phyloP scores from a whole-genome alignment of 2,329 filamentous ascomycete species.

The Pyricularia sp. region DNA sequence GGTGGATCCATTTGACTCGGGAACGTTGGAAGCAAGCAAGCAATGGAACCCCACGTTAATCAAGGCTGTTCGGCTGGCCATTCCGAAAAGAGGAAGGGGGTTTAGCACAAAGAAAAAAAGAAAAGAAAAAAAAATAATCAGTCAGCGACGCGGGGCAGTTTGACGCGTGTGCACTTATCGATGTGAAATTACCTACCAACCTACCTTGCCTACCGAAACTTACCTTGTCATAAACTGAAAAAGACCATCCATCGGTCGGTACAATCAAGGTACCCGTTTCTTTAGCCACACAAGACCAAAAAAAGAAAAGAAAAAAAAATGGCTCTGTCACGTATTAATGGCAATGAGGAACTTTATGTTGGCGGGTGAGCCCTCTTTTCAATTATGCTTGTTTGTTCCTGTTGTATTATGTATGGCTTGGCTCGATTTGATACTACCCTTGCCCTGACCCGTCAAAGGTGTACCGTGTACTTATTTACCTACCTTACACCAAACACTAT shows the following conservation, averaged over 20 bases:
- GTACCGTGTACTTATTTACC: too few relatives aligned
- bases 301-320: constrained; percentile 20
- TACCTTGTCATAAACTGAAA: too few relatives aligned
- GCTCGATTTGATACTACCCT: neutral
- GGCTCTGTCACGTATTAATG: constrained; percentile 54
- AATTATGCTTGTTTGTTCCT: neutral
- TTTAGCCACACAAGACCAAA: neutral
- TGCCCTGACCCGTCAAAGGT: neutral
- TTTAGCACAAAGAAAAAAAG: too few relatives aligned
- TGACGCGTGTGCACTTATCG: neutral
- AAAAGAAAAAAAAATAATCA: neutral
- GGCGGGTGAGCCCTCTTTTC: constrained; percentile 34
- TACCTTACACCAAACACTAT: too few relatives aligned
- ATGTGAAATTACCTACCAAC: neutral
- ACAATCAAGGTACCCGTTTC: neutral
- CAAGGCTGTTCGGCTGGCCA: neutral
- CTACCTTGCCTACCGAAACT: too few relatives aligned
- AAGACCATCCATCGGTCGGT: neutral
- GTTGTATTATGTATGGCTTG: neutral
- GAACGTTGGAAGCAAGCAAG: neutral
- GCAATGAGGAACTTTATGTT: constrained; percentile 60
- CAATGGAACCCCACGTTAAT: neutral
- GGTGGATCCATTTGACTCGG: neutral
- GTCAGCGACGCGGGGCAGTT: too few relatives aligned
- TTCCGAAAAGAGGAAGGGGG: neutral